A percentile compares a stretch with the other conserved stretches of the same genome.
phyloP scores from a whole-genome alignment of 2,329 filamentous ascomycete genomes.

The Alternaria triticina region DNA sequence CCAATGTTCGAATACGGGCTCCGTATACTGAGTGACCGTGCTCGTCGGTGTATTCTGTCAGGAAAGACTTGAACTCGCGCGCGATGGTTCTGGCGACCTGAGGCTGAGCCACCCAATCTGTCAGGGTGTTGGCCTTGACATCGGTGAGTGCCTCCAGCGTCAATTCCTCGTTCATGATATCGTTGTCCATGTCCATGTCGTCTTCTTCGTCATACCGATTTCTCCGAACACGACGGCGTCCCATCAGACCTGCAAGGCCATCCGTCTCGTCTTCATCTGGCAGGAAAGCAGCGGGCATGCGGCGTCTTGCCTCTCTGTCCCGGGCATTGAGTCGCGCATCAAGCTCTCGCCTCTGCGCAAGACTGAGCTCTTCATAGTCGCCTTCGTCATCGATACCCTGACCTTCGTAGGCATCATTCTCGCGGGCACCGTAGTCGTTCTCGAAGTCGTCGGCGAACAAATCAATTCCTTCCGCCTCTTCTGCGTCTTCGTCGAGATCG shows the following conservation, averaged over 20 bases:
- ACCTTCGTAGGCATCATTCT: conserved; percentile 69
- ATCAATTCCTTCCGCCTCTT: conserved; percentile 73
- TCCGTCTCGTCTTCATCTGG: conserved; percentile 87
- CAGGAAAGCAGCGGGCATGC: conserved; percentile 75
- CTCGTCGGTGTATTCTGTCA: conserved; percentile 94
- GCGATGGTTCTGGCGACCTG: conserved; percentile 92
- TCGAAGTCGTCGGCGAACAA: conserved; percentile 74
- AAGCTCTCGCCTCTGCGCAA: conserved; percentile 70
- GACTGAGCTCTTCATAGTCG: conserved; percentile 73
- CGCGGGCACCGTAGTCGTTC: conserved; percentile 62
- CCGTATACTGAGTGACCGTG: conserved; percentile 92
- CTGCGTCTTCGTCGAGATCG: conserved; percentile 71
- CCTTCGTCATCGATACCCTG: conserved; percentile 82
- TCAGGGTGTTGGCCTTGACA: conserved; percentile 90
- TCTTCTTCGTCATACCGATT: conserved; percentile 96
- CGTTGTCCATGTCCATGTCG: conserved; percentile 84
- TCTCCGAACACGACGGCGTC: conserved; percentile 82
- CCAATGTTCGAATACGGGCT: conserved; percentile 90
- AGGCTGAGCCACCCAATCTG: conserved; percentile 92
- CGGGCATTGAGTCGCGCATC: conserved; percentile 76
- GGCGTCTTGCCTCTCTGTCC: conserved; percentile 71
- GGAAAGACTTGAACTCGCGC: conserved; percentile 94
- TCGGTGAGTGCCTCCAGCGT: conserved; percentile 90
- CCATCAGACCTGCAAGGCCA: conserved; percentile 80
- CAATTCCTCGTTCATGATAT: conserved; percentile 95